Conservation (phyloP, 495 filamentous ascomycete genomes). For the Penicillium chermesinum region DNA sequence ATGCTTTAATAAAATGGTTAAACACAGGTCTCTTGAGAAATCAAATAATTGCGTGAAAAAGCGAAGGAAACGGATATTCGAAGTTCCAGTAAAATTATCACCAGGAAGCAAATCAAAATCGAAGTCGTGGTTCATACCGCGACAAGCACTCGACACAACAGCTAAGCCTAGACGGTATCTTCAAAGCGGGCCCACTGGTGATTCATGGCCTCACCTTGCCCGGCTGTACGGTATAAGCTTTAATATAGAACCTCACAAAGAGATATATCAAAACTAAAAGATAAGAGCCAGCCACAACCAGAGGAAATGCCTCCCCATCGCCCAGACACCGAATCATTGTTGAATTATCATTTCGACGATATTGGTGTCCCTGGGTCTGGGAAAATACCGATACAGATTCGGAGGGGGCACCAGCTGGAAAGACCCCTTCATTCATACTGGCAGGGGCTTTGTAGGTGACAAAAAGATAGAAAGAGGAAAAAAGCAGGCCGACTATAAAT, state of each 20-base stretch:
- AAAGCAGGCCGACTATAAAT: slow-evolving; percentile 10
- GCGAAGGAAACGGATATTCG: no score
- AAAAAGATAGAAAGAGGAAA: slow-evolving; percentile 4
- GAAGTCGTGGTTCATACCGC: no score
- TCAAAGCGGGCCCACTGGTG: no score
- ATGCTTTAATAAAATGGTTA: no score
- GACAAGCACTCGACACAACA: no score
- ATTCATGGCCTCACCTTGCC: no score
- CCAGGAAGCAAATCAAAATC: no score
- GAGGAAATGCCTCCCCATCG: not conserved
- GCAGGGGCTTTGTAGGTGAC: slow-evolving; percentile 9
- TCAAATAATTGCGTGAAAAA: no score
- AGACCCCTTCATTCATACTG: not conserved
- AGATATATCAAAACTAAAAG: not conserved
- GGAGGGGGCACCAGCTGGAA: not conserved
- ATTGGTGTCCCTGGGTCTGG: no score
- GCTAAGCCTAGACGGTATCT: no score
- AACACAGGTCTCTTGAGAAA: no score
- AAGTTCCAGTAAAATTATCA: no score
- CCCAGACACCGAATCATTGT: not conserved
- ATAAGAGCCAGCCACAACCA: not conserved
- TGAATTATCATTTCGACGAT: not conserved
- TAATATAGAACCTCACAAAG: not conserved
- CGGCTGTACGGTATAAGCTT: not conserved
- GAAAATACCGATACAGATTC: not conserved